A percentile compares a stretch with the other conserved stretches of the same genome.
Conservation (phyloP, 1,139 yeast genomes). For the Debaryomyces sp. region DNA sequence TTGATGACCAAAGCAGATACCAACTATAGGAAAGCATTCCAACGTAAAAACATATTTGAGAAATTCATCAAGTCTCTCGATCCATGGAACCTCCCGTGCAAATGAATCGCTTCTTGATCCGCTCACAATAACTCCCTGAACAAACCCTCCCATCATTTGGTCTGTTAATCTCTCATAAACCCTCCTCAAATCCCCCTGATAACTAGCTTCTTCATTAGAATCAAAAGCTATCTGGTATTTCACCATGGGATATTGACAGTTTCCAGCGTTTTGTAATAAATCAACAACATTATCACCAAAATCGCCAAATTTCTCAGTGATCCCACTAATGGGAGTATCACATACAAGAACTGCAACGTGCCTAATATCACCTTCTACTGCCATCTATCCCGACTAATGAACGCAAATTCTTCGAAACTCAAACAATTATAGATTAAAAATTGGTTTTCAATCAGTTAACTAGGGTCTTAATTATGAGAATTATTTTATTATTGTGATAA, state of each 20-base stretch:
- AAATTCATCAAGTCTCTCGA: constrained; percentile 48
- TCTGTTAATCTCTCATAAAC: constrained; percentile 21
- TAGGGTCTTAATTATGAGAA: background rate
- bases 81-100: constrained; percentile 54
- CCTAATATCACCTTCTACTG: constrained; percentile 4
- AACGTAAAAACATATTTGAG: constrained; percentile 31
- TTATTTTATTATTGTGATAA: background rate
- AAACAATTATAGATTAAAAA: background rate
- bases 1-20: constrained; percentile 90
- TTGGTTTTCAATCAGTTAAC: background rate
- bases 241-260: constrained; percentile 17
- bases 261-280: constrained; percentile 25
- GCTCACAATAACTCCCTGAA: constrained; percentile 55
- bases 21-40: constrained; percentile 49
- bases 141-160: constrained; percentile 36
- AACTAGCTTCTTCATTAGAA: constrained; percentile 36
- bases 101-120: constrained; percentile 69
- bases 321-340: constrained; percentile 42
- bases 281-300: constrained; percentile 52
- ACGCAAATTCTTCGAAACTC: background rate
- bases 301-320: constrained; percentile 44
- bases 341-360: constrained; percentile 51
- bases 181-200: constrained; percentile 11
- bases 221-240: constrained; percentile 50
- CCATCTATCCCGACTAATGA: constrained; percentile 4